Evolutionary conservation across 345 rosid species (phyloP).

Genomic region (Gossypium ekmanianum): DNA sequence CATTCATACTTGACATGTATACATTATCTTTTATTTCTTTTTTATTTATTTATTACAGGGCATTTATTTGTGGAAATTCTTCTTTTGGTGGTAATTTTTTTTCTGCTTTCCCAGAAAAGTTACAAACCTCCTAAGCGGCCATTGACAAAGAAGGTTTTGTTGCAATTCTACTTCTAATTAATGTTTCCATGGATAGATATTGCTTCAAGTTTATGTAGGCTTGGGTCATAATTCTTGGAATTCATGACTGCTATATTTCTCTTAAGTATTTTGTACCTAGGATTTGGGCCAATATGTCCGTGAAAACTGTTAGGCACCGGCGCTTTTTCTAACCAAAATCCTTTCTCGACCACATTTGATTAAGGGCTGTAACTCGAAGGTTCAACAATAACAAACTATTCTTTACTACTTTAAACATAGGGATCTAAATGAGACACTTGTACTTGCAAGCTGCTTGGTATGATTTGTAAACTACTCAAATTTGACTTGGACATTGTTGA

Average conservation of each 20-base stretch:
- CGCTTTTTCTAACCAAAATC: not conserved
- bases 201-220: not conserved
- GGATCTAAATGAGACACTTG: too few relatives aligned
- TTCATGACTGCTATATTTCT: not conserved
- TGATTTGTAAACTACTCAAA: too few relatives aligned
- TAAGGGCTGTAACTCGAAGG: not conserved
- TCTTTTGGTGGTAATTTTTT: constrained; percentile 73
- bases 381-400: not conserved
- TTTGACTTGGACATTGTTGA: too few relatives aligned
- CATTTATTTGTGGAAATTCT: constrained; percentile 76
- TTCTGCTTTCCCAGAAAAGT: constrained; percentile 81
- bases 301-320: not conserved
- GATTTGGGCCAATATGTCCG: not conserved
- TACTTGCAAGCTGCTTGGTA: too few relatives aligned
- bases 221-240: not conserved
- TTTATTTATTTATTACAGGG: constrained; percentile 34
- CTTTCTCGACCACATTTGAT: not conserved
- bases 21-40: not conserved
- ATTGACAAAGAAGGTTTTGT: constrained; percentile 63
- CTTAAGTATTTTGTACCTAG: not conserved
- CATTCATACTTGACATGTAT: not conserved
- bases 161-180: not conserved
- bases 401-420: not conserved
- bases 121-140: constrained; percentile 95
- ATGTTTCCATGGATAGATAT: not conserved